Conservation (phyloP, 306 rosid genomes). For the Prunus kanzakura region DNA sequence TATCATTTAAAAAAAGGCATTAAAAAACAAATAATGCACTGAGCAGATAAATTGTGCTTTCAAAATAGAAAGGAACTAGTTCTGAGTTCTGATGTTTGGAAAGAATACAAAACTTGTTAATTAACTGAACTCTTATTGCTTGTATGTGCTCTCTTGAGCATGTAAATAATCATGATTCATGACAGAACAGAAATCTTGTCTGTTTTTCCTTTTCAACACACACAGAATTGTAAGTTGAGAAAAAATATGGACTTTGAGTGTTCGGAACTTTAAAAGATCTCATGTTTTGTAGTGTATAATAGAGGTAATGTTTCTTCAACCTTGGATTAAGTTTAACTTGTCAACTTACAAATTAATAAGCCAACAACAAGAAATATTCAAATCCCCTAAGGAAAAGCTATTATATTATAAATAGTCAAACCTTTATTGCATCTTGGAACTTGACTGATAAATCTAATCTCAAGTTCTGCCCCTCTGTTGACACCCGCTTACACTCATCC, state of each 20-base stretch:
- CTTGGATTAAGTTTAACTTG: background rate
- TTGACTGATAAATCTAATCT: conserved; percentile 80
- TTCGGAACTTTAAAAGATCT: background rate
- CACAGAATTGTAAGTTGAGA: background rate
- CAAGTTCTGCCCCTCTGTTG: conserved; percentile 88
- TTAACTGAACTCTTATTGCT: background rate
- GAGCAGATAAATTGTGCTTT: background rate
- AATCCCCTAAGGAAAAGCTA: background rate
- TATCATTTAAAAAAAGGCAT: background rate
- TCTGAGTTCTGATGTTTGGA: background rate
- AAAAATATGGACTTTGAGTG: background rate
- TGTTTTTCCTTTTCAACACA: background rate
- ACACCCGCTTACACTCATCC: conserved; percentile 94
- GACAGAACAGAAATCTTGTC: background rate
- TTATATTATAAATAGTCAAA: conserved; percentile 16
- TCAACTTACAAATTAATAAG: background rate
- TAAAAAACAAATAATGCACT: background rate
- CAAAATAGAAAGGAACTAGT: background rate
- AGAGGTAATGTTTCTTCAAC: background rate
- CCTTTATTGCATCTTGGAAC: conserved; percentile 99
- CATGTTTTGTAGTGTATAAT: background rate
- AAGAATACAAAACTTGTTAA: background rate
- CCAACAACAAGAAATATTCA: background rate
- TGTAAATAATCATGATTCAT: background rate
- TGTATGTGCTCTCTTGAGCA: background rate